Evolutionary conservation across 2,329 filamentous ascomycete species (phyloP), one percentile per base, ranked within the genome.

Genomic region (Penicillium sp.): DNA sequence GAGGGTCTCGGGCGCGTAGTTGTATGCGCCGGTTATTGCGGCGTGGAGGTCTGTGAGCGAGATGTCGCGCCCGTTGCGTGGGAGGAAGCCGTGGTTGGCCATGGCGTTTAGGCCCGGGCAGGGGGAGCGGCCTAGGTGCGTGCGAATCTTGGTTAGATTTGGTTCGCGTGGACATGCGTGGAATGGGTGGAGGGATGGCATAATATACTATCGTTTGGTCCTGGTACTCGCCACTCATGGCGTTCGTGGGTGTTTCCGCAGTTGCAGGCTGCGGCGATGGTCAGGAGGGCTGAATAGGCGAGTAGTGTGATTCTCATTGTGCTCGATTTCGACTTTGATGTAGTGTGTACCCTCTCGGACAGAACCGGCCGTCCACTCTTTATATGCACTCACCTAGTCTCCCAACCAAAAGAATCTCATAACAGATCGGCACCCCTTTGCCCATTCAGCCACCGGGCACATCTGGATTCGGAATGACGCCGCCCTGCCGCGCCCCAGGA

Each of bases 41-140:
- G 4, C 13, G 21, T 46, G 52, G 45, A 55, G 17, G 2, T 21
- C 35, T 2, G 46, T 45, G 1, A 56, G 47, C 17, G 55, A 46
- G 35, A 61, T 49, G 51, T 56, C 35, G 17, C 51, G 30, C 2
- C 58, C 58, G 8, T 23, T 15, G n/a, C 46, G 52, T 0, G 58
- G 58, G 52, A 61, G 58, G 23, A 29, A 61, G 45, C 58, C 58
- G 46, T 61, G 58, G 58, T 56, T 61, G n/a, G 52, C 58, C 21
- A 61, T 29, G 5, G 19, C 52, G 21, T 61, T 61, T 3, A 61
- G 52, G 26, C 58, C 58, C 7, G 58, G 52, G 17, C 58, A 61
- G 13, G 58, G 58, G 6, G 52, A 61, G 21, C 52, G 58, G 26
- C 52, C 58, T 61, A 35, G 26, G 26, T 26, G 26, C 26, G 26